These are phyloP conservation scores for Smittium mucronatum DNA, from an alignment of 371 early-diverging fungal genomes.

Conservation along the genomic window DNA sequence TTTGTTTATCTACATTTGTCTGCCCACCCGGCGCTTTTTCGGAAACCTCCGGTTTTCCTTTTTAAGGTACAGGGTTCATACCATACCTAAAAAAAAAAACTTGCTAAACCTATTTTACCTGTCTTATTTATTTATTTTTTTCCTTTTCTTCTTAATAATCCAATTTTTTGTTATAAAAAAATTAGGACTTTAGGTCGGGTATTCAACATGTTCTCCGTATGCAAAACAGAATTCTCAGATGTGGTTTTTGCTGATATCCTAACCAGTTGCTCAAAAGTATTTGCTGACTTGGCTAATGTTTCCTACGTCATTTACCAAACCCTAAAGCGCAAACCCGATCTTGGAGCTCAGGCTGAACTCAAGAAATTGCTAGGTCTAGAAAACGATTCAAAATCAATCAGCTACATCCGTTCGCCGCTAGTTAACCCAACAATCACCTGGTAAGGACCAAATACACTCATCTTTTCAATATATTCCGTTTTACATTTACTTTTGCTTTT, in stretches of 20 bases:
- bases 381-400: conserved; percentile 3
- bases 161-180: conserved; percentile 20
- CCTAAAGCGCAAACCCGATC: not conserved
- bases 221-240: conserved; percentile 63
- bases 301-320: conserved; percentile 24
- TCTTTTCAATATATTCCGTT: conserved; percentile 2
- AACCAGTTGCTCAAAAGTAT: conserved; percentile 76
- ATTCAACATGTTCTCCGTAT: conserved; percentile 29
- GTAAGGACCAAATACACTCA: not conserved
- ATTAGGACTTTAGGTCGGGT: conserved; percentile 21
- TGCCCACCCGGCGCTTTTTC: not conserved
- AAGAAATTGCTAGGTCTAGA: conserved; percentile 4
- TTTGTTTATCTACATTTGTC: not conserved
- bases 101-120: conserved; percentile 2
- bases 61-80: conserved; percentile 2
- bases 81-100: not conserved
- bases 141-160: conserved; percentile 14
- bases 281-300: conserved; percentile 65
- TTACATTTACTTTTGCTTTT: not conserved
- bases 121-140: too few species aligned
- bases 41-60: not conserved
- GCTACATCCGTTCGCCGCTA: conserved; percentile 11
- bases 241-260: conserved; percentile 83
- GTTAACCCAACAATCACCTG: conserved; percentile 4
- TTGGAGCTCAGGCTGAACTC: not conserved